Base-by-base conservation (phyloP, 192 early-diverging fungal genomes). In the Umbelopsis isabellina region DNA sequence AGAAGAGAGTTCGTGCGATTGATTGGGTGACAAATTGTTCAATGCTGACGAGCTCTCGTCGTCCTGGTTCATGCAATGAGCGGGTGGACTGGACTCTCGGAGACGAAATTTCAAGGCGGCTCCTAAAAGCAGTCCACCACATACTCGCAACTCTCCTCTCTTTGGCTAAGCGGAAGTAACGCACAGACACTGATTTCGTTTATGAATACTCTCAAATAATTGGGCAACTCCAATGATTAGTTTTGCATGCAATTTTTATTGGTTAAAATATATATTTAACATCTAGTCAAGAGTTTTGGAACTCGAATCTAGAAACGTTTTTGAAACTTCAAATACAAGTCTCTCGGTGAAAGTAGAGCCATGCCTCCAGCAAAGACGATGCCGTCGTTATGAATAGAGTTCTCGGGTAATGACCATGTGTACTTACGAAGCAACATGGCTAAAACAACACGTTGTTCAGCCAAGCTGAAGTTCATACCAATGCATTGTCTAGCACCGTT, bases 381-480 rank as follows among this genome's bases (percentile, higher is more conserved):
- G 37, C 41, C 66, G 3, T 73, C 30, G 20, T 45, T 58, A 12
- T 73, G 72, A n/a, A 73, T 51, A 1, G 73, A 68, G 23, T 74
- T 45, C n/a, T 68, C 25, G 18, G 73, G 73, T n/a, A 74, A 18
- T 18, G n/a, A 6, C 73, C 73, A 74, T 9, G 22, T 64, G 27
- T 69, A 74, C 58, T 69, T 74, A 16, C 67, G 45, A 46, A 74
- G 35, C 55, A 70, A 84, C 77, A 86, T 78, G 15, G 82, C 77
- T 22, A 89, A 65, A 41, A 84, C 46, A n/a, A 90, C 78, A 45
- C 83, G 83, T 82, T 88, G 86, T 25, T 85, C 85, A 25, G 83
- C 71, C 44, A 90, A 75, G 1, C 82, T 80, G 69, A 90, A 89
- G 68, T 85, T 84, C 78, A 78, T 71, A 52, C 51, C 65, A 25